phyloP scores from a whole-genome alignment of 1,284 basidiomycete genomes.

The Takashimella koratensis region DNA sequence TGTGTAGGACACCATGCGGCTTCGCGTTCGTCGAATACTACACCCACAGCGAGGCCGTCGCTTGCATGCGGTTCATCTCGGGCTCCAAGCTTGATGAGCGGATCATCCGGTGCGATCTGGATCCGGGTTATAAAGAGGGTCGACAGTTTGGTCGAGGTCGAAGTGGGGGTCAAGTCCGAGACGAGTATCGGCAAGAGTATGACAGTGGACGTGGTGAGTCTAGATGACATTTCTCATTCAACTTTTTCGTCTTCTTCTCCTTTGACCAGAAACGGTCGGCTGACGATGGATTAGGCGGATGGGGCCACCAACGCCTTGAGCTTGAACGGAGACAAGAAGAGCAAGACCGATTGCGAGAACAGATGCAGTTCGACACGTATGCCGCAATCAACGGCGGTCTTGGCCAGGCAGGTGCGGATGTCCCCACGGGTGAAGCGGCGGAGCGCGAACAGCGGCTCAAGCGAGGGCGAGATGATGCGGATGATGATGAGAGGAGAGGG shows the following conservation, averaged over 20 bases:
- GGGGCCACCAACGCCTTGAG: conserved; percentile 64
- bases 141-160: conserved; percentile 96
- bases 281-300: conserved; percentile 58
- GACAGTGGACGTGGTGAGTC: conserved; percentile 72
- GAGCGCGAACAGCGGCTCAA: conserved; percentile 22
- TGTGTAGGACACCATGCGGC: conserved; percentile 85
- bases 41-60: conserved; percentile 88
- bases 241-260: too few species aligned
- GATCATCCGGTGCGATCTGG: conserved; percentile 95
- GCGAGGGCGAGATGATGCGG: conserved; percentile 34
- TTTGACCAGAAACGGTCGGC: too few species aligned
- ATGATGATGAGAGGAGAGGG: conserved; percentile 14
- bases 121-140: conserved; percentile 96
- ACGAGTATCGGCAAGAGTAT: conserved; percentile 96
- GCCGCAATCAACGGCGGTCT: conserved; percentile 74
- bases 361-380: conserved; percentile 78
- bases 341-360: conserved; percentile 72
- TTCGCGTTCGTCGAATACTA: conserved; percentile 99
- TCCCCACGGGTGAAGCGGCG: conserved; percentile 47
- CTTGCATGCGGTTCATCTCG: conserved; percentile 87
- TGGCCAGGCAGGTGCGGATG: conserved; percentile 76
- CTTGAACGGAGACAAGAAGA: conserved; percentile 58
- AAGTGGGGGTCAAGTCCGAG: conserved; percentile 91
- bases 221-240: background rate
- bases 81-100: conserved; percentile 99